Base-by-base conservation (phyloP, 2,329 filamentous ascomycete species). In the Beauveria scarabaeidicola region DNA sequence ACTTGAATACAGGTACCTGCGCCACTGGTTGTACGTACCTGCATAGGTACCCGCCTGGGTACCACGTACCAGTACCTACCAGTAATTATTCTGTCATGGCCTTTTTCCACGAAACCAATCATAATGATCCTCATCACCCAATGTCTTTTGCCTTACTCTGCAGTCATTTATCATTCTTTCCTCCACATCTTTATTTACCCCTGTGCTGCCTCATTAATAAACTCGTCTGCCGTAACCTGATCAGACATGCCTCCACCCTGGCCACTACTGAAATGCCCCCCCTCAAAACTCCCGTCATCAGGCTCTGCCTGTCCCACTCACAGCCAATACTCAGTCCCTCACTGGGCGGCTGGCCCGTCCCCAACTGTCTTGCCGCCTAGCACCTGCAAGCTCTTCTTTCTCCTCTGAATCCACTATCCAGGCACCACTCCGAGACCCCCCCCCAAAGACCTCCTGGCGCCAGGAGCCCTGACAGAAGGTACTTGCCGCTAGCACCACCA, bases 121-220 rank as follows among this genome's bases (percentile, higher is more conserved):
- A 15, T 4, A 36, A 36, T 13, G 6, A 6, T 36, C 15, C 43
- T 46, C 43, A 11, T 46, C 43, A 46, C 38, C 13, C n/a, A 41
- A 41, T 41, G 38, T 41, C 17, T 41, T 19, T 41, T 41, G 15
- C 40, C n/a, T 10, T 41, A 15, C 15, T 41, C 17, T 41, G 38
- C 40, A 17, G 15, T 51, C 48, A 44, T 44, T 19, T 5, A 23
- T n/a, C 29, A 9, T 15, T 44, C 44, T 17, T 44, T 41, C 51
- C 38, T 53, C 38, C 51, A 53, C 51, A 53, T 25, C 15, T 27
- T 23, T 44, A 38, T 27, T 23, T 44, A 38, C 54, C 54, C 54
- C 44, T 50, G 54, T 50, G 17, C 44, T 46, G 36, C 44, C 54
- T 57, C 54, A 57, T 57, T 57, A 57, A 57, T 57, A 57, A 57